phyloP scores from a whole-genome alignment of 148 eudicot genomes.

The Simmondsia chinensis region DNA sequence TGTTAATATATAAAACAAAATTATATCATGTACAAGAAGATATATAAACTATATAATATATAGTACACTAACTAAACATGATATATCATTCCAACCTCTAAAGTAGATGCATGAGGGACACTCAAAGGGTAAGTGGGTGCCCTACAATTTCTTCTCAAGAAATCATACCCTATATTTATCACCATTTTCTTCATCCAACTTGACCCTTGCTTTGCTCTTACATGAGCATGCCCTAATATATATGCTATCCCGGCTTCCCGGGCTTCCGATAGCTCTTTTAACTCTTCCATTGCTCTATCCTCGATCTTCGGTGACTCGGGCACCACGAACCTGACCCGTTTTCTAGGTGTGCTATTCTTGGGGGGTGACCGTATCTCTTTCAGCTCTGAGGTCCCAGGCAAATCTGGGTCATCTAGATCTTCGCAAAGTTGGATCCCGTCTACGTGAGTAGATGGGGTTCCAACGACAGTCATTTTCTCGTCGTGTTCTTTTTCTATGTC shows the following conservation, averaged over 20 bases:
- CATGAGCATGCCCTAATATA: constrained; percentile 79
- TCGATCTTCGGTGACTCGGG: constrained; percentile 71
- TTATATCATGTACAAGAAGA: constrained; percentile 25
- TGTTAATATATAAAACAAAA: constrained; percentile 21
- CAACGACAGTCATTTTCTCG: constrained; percentile 72
- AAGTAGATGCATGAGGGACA: constrained; percentile 85
- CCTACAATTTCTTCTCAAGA: constrained; percentile 79
- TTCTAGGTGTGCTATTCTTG: constrained; percentile 22
- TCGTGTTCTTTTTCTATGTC: constrained; percentile 17
- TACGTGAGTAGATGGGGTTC: constrained; percentile 45
- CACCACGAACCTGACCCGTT: constrained; percentile 62
- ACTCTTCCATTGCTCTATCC: constrained; percentile 37
- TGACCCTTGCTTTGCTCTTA: constrained; percentile 78
- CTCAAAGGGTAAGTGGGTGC: constrained; percentile 52
- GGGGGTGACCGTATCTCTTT: constrained; percentile 38
- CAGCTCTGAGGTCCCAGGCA: constrained; percentile 31
- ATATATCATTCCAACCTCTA: constrained; percentile 95
- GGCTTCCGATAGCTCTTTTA: constrained; percentile 80
- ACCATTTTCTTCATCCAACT: constrained; percentile 58
- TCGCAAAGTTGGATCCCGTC: constrained; percentile 43
- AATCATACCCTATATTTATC: constrained; percentile 75
- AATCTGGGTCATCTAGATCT: constrained; percentile 14
- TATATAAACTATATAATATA: constrained; percentile 3
- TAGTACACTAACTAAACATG: constrained; percentile 27
- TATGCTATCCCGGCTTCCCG: constrained; percentile 84